Conservation (phyloP, 2,329 filamentous ascomycete species). For the Alternaria sp. region DNA sequence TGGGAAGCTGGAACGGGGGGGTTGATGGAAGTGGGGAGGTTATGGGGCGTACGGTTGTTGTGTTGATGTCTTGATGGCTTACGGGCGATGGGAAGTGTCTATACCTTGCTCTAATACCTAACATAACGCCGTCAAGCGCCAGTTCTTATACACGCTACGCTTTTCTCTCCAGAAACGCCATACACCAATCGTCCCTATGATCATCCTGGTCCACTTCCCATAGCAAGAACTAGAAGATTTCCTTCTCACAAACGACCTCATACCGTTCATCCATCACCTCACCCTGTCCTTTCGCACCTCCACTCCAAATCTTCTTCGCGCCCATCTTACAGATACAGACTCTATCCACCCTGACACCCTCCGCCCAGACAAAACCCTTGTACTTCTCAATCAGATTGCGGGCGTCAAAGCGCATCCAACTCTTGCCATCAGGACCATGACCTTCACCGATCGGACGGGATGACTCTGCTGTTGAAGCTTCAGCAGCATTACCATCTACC, state of each 20-base stretch:
- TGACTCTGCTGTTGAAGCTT: neutral
- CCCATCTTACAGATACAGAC: conserved; percentile 89
- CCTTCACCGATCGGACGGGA: neutral
- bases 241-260: conserved; percentile 53
- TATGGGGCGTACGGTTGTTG: no score
- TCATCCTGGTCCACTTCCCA: no score
- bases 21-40: no score
- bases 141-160: no score
- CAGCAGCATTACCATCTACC: neutral
- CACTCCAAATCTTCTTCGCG: conserved; percentile 66
- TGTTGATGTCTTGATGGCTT: no score
- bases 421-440: conserved; percentile 25
- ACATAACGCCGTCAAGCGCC: no score
- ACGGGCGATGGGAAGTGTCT: no score
- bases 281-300: conserved; percentile 48
- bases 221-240: no score
- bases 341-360: conserved; percentile 69
- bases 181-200: no score
- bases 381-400: conserved; percentile 59
- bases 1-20: neutral
- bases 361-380: conserved; percentile 73
- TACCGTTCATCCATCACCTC: conserved; percentile 61
- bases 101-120: no score
- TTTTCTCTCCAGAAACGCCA: no score
- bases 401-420: conserved; percentile 52